Evolutionary conservation across 1,139 yeast species (phyloP).

Genomic region (Nematodospora anomalae): DNA sequence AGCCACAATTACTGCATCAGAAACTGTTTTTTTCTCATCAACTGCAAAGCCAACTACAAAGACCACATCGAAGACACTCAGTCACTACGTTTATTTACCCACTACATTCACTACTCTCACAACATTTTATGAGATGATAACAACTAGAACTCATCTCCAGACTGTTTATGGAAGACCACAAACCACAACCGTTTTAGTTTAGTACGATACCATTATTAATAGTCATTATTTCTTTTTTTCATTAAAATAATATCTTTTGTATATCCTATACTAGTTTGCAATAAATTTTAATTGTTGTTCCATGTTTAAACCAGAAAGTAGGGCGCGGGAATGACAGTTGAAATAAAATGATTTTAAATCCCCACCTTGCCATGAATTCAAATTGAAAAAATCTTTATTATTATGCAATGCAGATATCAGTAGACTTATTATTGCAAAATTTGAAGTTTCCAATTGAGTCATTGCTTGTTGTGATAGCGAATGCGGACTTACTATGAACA

Average conservation of each 20-base stretch:
- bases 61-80: slow-evolving; percentile 6
- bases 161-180: slow-evolving; percentile 15
- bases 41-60: slow-evolving; percentile 4
- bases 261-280: background rate
- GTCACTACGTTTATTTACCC: slow-evolving; percentile 13
- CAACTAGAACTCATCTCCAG: slow-evolving; percentile 12
- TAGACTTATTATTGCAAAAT: slow-evolving; percentile 56
- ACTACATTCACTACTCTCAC: slow-evolving; percentile 14
- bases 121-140: slow-evolving; percentile 11
- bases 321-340: slow-evolving; percentile 41
- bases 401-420: slow-evolving; percentile 36
- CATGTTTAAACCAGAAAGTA: slow-evolving; percentile 39
- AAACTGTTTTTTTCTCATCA: slow-evolving; percentile 6
- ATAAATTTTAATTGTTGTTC: slow-evolving; percentile 11
- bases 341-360: slow-evolving; percentile 41
- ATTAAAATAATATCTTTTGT: background rate
- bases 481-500: slow-evolving; percentile 57
- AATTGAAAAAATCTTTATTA: slow-evolving; percentile 30
- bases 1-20: background rate
- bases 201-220: background rate
- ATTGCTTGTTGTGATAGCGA: slow-evolving; percentile 61
- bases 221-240: background rate
- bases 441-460: slow-evolving; percentile 51
- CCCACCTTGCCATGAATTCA: slow-evolving; percentile 37
- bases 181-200: slow-evolving; percentile 6